A percentile compares a stretch with the other conserved stretches of the same genome.
Conservation (phyloP, 202 grass and related monocot species). For the Saccharum hybrid region DNA sequence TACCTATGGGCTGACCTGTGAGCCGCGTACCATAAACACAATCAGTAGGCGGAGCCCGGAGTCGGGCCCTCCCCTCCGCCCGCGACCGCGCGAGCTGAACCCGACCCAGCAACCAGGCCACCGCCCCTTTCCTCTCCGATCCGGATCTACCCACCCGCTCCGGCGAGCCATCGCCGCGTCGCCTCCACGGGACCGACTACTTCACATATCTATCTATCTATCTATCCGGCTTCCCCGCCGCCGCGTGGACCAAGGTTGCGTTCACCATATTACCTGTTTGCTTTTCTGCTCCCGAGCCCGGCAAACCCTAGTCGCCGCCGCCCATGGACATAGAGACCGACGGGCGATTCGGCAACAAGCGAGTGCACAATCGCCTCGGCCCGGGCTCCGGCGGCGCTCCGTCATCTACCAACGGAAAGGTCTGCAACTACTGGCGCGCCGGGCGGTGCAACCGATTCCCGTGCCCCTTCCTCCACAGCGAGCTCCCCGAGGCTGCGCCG, state of each 20-base stretch:
- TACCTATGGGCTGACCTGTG: neutral
- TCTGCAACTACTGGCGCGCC: constrained; percentile 82
- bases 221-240: constrained; percentile 13
- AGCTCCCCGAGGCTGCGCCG: constrained; percentile 57
- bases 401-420: constrained; percentile 57
- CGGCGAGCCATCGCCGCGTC: constrained; percentile 65
- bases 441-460: constrained; percentile 90
- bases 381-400: constrained; percentile 44
- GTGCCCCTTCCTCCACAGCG: constrained; percentile 89
- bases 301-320: constrained; percentile 58
- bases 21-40: neutral
- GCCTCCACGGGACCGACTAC: constrained; percentile 39
- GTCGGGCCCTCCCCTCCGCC: neutral
- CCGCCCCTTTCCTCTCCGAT: constrained; percentile 51
- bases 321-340: constrained; percentile 77
- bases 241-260: constrained; percentile 17
- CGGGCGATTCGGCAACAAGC: constrained; percentile 73
- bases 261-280: neutral
- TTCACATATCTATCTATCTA: neutral
- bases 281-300: constrained; percentile 12
- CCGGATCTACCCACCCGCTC: constrained; percentile 53
- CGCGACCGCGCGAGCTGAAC: constrained; percentile 30
- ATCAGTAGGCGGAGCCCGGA: neutral
- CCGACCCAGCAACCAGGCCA: constrained; percentile 35
- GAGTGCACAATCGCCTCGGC: constrained; percentile 63